These are phyloP conservation scores for Paecilomyces sp. DNA, from an alignment of 2,329 filamentous ascomycete genomes.

Conservation along the genomic window DNA sequence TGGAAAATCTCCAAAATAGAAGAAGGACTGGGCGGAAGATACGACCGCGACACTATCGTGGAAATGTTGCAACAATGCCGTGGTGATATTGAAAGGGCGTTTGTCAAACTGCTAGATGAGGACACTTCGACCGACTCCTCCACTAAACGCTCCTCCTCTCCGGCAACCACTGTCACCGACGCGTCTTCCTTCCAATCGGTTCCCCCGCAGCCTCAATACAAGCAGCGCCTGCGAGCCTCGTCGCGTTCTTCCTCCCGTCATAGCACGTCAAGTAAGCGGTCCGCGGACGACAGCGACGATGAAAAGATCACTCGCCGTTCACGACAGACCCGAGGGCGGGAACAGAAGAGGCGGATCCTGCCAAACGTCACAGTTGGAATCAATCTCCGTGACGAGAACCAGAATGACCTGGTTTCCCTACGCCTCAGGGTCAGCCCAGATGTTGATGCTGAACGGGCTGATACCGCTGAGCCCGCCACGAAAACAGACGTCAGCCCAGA, in stretches of 20 bases:
- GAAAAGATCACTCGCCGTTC: conserved; percentile 24
- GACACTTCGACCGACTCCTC: conserved; percentile 20
- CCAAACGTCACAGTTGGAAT: conserved; percentile 34
- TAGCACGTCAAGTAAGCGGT: conserved; percentile 35
- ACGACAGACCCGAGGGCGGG: conserved; percentile 19
- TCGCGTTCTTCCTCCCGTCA: conserved; percentile 36
- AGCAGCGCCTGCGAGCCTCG: conserved; percentile 25
- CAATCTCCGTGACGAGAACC: conserved; percentile 26
- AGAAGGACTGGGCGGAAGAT: conserved; percentile 44
- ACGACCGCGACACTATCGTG: conserved; percentile 45
- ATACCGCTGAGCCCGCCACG: neutral
- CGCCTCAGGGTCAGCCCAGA: conserved; percentile 26
- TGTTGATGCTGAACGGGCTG: conserved; percentile 8
- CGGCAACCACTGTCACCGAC: conserved; percentile 1
- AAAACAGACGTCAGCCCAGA: neutral
- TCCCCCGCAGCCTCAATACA: conserved; percentile 18
- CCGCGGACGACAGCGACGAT: conserved; percentile 31
- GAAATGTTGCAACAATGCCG: conserved; percentile 46
- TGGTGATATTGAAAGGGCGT: conserved; percentile 48
- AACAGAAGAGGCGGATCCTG: conserved; percentile 25
- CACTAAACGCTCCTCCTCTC: conserved; percentile 1
- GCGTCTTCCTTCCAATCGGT: conserved; percentile 11
- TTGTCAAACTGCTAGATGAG: conserved; percentile 45
- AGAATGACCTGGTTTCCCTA: conserved; percentile 31
- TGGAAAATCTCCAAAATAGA: conserved; percentile 52